Conservation (phyloP, 176 grass and related monocot species). For the Zea luxurians region DNA sequence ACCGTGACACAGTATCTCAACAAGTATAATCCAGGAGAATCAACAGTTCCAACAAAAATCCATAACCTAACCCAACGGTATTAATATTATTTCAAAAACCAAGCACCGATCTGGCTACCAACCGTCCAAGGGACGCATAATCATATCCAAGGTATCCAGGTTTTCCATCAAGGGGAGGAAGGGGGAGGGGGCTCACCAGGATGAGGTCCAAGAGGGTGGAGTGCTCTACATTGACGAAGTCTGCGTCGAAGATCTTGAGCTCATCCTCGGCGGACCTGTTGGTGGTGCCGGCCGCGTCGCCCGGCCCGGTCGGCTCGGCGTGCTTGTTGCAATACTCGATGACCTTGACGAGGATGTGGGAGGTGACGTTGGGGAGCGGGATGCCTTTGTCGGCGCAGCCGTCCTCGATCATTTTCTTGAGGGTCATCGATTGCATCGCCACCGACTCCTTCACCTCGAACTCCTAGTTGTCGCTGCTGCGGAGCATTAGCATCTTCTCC, state of each 20-base stretch:
- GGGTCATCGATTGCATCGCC: not conserved
- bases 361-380: not conserved
- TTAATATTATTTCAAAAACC: not conserved
- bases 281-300: too few relatives aligned
- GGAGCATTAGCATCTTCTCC: not conserved
- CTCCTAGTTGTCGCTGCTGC: not conserved
- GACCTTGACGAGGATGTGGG: not conserved
- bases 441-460: not conserved
- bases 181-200: not conserved
- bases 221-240: constrained; percentile 54
- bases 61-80: not conserved
- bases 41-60: not conserved
- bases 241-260: constrained; percentile 48
- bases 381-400: not conserved
- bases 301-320: not conserved
- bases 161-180: not conserved
- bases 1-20: too few relatives aligned
- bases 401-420: not conserved
- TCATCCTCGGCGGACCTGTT: not conserved
- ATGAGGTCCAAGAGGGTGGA: constrained; percentile 48
- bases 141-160: not conserved
- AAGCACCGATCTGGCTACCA: not conserved
- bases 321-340: not conserved
- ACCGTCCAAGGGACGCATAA: not conserved
- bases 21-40: too few relatives aligned